Percentiles rank a stretch among this genome's conserved stretches.
phyloP scores from a whole-genome alignment of 164 flowering plant species.

The Macadamia integrifolia region DNA sequence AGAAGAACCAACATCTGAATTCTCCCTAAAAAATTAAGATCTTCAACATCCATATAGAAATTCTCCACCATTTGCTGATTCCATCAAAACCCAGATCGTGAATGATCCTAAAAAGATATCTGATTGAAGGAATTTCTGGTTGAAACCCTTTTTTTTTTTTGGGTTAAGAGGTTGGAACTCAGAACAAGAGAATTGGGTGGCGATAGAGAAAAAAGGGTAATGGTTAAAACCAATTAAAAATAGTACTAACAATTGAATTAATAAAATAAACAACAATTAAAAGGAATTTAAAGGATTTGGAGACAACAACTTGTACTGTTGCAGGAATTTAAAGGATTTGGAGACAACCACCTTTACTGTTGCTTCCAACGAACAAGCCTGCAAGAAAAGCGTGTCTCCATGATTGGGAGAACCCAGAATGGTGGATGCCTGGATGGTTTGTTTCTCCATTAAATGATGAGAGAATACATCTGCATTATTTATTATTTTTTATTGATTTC shows the following conservation, averaged over 20 bases:
- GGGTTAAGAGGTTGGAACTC: background rate
- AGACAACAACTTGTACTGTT: background rate
- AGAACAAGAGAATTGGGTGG: background rate
- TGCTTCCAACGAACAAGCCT: background rate
- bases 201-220: too few relatives aligned
- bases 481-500: too few relatives aligned
- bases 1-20: constrained; percentile 4
- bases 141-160: too few relatives aligned
- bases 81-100: constrained; percentile 10
- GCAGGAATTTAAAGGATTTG: background rate
- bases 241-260: too few relatives aligned
- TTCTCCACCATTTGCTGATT: constrained; percentile 3
- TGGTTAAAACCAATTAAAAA: too few relatives aligned
- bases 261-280: too few relatives aligned
- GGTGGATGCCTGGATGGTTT: too few relatives aligned
- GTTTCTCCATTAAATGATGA: too few relatives aligned
- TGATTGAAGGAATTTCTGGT: background rate
- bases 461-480: too few relatives aligned
- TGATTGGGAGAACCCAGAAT: background rate
- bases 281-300: background rate
- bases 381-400: constrained; percentile 1
- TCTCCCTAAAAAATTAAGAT: constrained; percentile 2
- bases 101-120: constrained; percentile 3
- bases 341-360: background rate
- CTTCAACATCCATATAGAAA: constrained; percentile 8